Evolutionary conservation across 2,329 filamentous ascomycete genomes (phyloP).

Genomic region (Diplodia scrobiculata): DNA sequence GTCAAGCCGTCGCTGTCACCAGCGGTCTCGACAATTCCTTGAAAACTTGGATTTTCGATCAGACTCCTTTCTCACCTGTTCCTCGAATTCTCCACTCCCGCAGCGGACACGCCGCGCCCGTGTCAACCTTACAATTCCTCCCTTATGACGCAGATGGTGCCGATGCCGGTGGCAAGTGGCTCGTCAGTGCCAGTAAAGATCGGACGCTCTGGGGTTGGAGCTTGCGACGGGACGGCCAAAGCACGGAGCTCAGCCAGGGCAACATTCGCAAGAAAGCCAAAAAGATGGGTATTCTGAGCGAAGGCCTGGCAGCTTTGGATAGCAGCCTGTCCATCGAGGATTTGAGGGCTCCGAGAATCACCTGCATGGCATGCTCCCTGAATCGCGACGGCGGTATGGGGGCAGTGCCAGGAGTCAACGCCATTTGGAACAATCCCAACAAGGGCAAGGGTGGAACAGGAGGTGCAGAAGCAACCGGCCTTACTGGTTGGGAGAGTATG

Average conservation of each 20-base stretch:
- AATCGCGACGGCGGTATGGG: slow-evolving; percentile 96
- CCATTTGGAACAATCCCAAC: slow-evolving; percentile 77
- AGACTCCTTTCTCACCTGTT: slow-evolving; percentile 82
- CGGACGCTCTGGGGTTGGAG: slow-evolving; percentile 96
- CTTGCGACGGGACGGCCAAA: slow-evolving; percentile 90
- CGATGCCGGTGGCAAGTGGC: slow-evolving; percentile 88
- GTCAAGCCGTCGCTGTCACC: slow-evolving; percentile 86
- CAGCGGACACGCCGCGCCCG: slow-evolving; percentile 83
- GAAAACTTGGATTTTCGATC: slow-evolving; percentile 95
- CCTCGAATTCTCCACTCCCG: slow-evolving; percentile 83
- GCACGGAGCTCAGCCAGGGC: slow-evolving; percentile 88
- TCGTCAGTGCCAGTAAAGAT: slow-evolving; percentile 85
- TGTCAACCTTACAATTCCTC: slow-evolving; percentile 80
- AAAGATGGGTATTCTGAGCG: slow-evolving; percentile 73
- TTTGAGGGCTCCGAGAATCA: slow-evolving; percentile 89
- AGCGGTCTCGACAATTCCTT: slow-evolving; percentile 91
- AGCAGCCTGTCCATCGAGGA: slow-evolving; percentile 66
- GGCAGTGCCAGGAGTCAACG: slow-evolving; percentile 72
- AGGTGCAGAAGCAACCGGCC: slow-evolving; percentile 37
- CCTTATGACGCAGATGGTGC: slow-evolving; percentile 87
- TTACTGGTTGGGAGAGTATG: slow-evolving; percentile 95
- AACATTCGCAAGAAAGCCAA: slow-evolving; percentile 84
- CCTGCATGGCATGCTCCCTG: slow-evolving; percentile 83
- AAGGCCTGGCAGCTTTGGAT: slow-evolving; percentile 59
- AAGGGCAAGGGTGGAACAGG: slow-evolving; percentile 42